These are phyloP conservation scores for Capsella rubella DNA, from an alignment of 441 rosid species.

Conservation along the genomic window DNA sequence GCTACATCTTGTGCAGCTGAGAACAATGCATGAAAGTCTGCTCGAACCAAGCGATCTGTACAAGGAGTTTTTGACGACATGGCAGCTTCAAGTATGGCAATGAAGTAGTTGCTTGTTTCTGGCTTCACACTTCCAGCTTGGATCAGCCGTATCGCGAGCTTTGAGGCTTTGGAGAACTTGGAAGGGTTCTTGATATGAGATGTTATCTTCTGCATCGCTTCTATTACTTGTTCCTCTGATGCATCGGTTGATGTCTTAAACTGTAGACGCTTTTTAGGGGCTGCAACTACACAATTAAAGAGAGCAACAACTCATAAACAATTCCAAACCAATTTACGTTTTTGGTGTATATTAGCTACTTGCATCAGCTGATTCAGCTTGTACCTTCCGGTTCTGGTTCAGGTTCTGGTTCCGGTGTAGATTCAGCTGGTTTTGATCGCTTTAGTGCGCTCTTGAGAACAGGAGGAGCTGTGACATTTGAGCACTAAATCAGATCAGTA, in stretches of 20 bases:
- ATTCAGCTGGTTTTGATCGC: constrained; percentile 64
- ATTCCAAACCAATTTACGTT: too few species aligned
- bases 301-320: too few species aligned
- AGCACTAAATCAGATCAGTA: constrained; percentile 26
- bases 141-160: constrained; percentile 84
- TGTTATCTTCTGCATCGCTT: constrained; percentile 93
- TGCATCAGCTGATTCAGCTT: too few species aligned
- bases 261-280: constrained; percentile 67
- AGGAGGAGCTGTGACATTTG: constrained; percentile 49
- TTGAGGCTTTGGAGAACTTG: constrained; percentile 86
- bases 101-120: constrained; percentile 69
- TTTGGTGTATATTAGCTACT: too few species aligned
- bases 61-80: constrained; percentile 74
- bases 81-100: constrained; percentile 83
- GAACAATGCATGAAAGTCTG: constrained; percentile 81
- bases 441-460: constrained; percentile 82
- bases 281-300: constrained; percentile 23
- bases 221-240: constrained; percentile 77
- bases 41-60: constrained; percentile 70
- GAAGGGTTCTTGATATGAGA: constrained; percentile 78
- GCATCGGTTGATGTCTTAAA: constrained; percentile 94
- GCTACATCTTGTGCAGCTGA: constrained; percentile 77
- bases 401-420: constrained; percentile 44
- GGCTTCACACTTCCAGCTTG: constrained; percentile 93
- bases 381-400: constrained; percentile 44